Base-by-base conservation (phyloP, 352 stramenopile genomes). In the Detonula confervacea region DNA sequence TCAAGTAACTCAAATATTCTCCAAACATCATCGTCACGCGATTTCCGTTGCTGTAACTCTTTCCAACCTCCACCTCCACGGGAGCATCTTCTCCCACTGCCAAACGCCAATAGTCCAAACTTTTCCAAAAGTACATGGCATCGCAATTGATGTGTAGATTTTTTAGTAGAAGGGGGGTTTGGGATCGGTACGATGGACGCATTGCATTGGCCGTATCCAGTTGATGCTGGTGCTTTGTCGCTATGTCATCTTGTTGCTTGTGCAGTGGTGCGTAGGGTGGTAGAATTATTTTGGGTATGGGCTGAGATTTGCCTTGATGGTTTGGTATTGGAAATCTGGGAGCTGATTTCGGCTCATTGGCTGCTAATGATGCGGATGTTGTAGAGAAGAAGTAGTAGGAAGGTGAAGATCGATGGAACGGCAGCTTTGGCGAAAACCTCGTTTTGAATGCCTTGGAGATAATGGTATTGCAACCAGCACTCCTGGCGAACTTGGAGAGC, bases 1-100 rank as follows among this genome's bases (percentile, higher is more conserved):
- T 30, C 54, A 90, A 69, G 74, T 90, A 93, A 44, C 86, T 61
- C 24, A 93, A 61, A 70, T 90, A 93, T 9, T 81, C 80, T 56
- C 57, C 73, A 71, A 91, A 86, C 5, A 62, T 66, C 71, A 90
- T 86, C 27, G 76, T 65, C 0, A 77, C 44, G 69, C 66, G 60
- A 37, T 83, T 57, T 12, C 25, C 62, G 20, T 30, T 67, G 55
- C 87, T 86, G 27, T 87, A 90, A 44, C 63, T 73, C 72, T 77
- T 73, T 18, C 85, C 85, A 24, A 91, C 76, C 67, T 91, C 85
- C 9, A 93, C 73, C 8, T 81, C 42, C 7, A 74, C 74, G 14
- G 76, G 61, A 24, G 52, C 77, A 12, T 87, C 49, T 39, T 51
- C 47, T 44, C 55, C 69, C 2, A 86, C 75, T 20, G 49, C 62